Percentiles rank a stretch among this genome's conserved stretches.
These are phyloP conservation scores for Macrophomina pseudophaseolina DNA, from an alignment of 2,329 filamentous ascomycete species.

Conservation along the genomic window DNA sequence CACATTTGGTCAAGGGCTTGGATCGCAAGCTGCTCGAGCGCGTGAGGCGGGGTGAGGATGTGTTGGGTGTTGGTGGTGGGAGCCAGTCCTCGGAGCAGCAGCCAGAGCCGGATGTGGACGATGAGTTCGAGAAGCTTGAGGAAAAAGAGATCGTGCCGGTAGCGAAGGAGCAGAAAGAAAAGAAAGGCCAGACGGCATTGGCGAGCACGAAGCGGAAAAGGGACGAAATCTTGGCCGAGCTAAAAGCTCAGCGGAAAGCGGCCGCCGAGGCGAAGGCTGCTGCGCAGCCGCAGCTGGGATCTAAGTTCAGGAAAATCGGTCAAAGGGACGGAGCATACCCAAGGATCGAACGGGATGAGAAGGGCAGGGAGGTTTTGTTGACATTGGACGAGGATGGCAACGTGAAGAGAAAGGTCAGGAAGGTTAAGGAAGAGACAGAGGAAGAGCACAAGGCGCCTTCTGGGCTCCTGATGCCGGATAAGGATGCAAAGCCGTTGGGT, in stretches of 20 bases:
- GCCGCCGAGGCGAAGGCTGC: constrained; percentile 50
- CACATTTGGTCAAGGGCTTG: constrained; percentile 88
- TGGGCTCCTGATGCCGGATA: constrained; percentile 50
- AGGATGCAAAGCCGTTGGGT: constrained; percentile 55
- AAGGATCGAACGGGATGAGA: constrained; percentile 61
- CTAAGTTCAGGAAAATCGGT: constrained; percentile 61
- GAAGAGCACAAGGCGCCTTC: constrained; percentile 38
- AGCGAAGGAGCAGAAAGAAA: constrained; percentile 62
- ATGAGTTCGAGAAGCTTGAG: constrained; percentile 59
- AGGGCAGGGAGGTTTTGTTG: constrained; percentile 63
- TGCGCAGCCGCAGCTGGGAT: constrained; percentile 56
- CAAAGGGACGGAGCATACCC: constrained; percentile 54
- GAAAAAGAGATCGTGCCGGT: constrained; percentile 73
- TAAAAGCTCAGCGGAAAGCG: constrained; percentile 60
- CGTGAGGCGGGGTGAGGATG: constrained; percentile 68
- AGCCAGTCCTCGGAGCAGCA: constrained; percentile 43
- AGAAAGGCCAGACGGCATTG: constrained; percentile 58
- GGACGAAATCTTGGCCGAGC: constrained; percentile 64
- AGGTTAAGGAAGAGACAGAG: constrained; percentile 52
- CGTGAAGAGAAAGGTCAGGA: constrained; percentile 65
- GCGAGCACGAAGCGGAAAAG: constrained; percentile 59
- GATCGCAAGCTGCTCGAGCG: constrained; percentile 81
- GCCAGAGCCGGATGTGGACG: constrained; percentile 45
- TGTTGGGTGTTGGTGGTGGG: constrained; percentile 45
- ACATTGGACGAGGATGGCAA: constrained; percentile 65